These are phyloP conservation scores for Endocladia muricata DNA, from an alignment of 31 red algal species.

Conservation along the genomic window DNA sequence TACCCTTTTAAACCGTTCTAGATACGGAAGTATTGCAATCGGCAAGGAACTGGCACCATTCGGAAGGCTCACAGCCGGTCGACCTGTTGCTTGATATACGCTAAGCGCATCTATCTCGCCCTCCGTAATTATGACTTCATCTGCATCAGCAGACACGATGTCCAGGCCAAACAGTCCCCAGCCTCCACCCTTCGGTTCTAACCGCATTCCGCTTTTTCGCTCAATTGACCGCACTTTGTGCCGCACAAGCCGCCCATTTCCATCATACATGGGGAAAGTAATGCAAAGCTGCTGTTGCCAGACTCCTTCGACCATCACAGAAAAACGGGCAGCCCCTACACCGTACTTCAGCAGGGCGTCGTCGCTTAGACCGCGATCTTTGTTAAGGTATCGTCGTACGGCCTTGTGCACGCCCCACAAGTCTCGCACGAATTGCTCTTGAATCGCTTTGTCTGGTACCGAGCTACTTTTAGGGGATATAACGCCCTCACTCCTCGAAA, in stretches of 20 bases:
- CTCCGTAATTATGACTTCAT: slow-evolving; percentile 79
- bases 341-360: slow-evolving; percentile 46
- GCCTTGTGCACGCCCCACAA: not conserved
- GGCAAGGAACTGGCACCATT: slow-evolving; percentile 83
- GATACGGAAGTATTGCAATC: slow-evolving; percentile 43
- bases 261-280: slow-evolving; percentile 75
- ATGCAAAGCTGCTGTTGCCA: slow-evolving; percentile 30
- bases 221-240: slow-evolving; percentile 72
- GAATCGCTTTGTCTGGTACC: not conserved
- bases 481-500: no score
- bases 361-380: slow-evolving; percentile 30
- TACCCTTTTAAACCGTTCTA: slow-evolving; percentile 78
- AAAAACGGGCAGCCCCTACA: slow-evolving; percentile 40
- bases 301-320: slow-evolving; percentile 3
- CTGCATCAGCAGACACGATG: slow-evolving; percentile 52
- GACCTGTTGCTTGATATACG: slow-evolving; percentile 76
- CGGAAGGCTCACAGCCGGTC: slow-evolving; percentile 71
- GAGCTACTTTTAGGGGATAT: no score
- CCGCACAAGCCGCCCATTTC: slow-evolving; percentile 26
- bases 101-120: slow-evolving; percentile 95
- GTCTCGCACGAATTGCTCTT: not conserved
- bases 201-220: slow-evolving; percentile 60
- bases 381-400: slow-evolving; percentile 29
- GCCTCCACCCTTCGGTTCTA: slow-evolving; percentile 68
- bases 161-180: slow-evolving; percentile 92